Evolutionary conservation across 306 rosid species (phyloP).

Genomic region (Rubus parviflorus): DNA sequence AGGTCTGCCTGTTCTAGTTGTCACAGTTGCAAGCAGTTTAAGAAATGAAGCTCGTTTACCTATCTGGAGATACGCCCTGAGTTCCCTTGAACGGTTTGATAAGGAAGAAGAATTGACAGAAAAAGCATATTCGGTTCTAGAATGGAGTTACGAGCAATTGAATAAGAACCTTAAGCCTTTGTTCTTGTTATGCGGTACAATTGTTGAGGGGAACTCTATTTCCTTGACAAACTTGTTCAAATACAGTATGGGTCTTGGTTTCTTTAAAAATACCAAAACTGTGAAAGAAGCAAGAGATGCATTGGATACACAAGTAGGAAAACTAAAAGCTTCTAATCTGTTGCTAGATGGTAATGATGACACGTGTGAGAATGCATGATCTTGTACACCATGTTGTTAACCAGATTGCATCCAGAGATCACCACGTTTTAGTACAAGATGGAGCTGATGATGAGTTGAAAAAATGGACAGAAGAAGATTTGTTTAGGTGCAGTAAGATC

Average conservation of each 20-base stretch:
- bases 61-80: not conserved
- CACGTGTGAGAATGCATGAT: not conserved
- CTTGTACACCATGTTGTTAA: not conserved
- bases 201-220: not conserved
- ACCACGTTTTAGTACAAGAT: not conserved
- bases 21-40: slow-evolving; percentile 31
- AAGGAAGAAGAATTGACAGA: not conserved
- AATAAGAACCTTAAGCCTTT: too few relatives aligned
- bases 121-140: not conserved
- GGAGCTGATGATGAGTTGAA: not conserved
- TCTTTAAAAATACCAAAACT: too few relatives aligned
- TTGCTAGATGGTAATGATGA: not conserved
- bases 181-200: not conserved
- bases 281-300: too few relatives aligned
- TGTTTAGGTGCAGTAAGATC: not conserved
- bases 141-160: not conserved
- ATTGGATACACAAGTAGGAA: not conserved
- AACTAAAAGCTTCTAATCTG: not conserved
- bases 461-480: not conserved
- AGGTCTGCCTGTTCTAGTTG: slow-evolving; percentile 34
- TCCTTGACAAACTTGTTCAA: not conserved
- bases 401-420: not conserved
- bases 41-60: too few relatives aligned
- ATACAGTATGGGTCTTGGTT: not conserved
- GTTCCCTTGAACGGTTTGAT: not conserved